Evolutionary conservation across 495 filamentous ascomycete genomes (phyloP), one percentile per base, ranked within the genome.

Genomic region (Aspergillus indologenus): DNA sequence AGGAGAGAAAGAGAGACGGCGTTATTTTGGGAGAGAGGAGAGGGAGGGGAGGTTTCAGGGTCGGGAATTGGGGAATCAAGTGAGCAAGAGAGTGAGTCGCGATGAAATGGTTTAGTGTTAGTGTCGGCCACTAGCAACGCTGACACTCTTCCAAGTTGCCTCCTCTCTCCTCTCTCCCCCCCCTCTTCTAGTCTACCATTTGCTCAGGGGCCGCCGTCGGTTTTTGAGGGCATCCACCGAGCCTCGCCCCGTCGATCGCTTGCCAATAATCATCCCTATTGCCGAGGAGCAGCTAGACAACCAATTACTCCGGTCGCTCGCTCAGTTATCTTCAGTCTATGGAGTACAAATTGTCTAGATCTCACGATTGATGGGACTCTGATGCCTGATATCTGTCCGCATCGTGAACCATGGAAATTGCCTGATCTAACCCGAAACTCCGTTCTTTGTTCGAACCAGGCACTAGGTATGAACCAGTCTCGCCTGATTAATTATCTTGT

Each of bases 201-300:
- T 24, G 23, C 18, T 48, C 45, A 26, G 29, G 29, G 23, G 20
- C 23, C 44, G 42, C 47, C 22, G 43, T 18, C 19, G 42, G 8
- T 26, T 43, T 26, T 53, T 54, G 22, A 45, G 31, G 45, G n/a
- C 40, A 44, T 47, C 56, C 54, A 46, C 49, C 43, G 24, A 52
- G 59, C 57, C 59, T 60, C 63, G 60, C 54, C 63, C 55, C 56
- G 63, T 58, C 60, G 63, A 65, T 65, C 63, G 53, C 51, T 23
- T 52, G 34, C 55, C 57, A 65, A 65, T 62, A 62, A 65, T 65
- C 29, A 52, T 53, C 50, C 26, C 24, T 40, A 40, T 40, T 11
- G 12, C 2, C 34, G 2, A 40, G 6, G 7, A 40, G 34, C 34
- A 40, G 34, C 34, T 6, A 8, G 34, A 40, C 34, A 11, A 15